Evolutionary conservation across 768 basidiomycete species (phyloP), one percentile per base, ranked within the genome.

Genomic region (Pleurotus sapidus): DNA sequence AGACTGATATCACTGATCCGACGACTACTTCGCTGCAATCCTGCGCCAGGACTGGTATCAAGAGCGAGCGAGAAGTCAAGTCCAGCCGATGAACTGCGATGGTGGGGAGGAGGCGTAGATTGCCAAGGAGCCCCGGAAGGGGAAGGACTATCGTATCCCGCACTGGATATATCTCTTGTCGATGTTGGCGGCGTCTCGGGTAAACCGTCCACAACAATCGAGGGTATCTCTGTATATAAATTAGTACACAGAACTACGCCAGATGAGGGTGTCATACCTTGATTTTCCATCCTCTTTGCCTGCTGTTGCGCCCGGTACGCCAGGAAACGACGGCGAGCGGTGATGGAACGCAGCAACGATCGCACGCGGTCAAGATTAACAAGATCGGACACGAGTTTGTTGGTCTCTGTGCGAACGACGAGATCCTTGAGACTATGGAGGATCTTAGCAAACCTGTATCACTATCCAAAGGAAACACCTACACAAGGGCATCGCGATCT

Each of bases 401-500:
- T 92, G 30, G 83, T 91, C 60, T 87, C 87, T 11, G 87, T 86
- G 55, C 94, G 76, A 17, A 78, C 76, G 11, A 93, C 83, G 1
- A 94, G 79, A 57, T 97, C 95, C 59, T 92, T 87, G 56, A 96
- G 68, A 34, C 95, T 97, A 61, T 2, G 20, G 7, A 57, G 20
- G 30, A 8, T 34, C 30, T 34, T 0, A 34, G 30, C 30, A 34
- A 34, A 60, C 56, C 27, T 11, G 5, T 12, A 25, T 8, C 17
- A 20, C 3, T 37, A 8, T 37, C 18, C 20, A 20, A 40, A 24
- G 8, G 5, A 20, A 39, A 40, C 12, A 82, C 92, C 67, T 69
- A 96, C 95, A 86, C 82, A 23, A 98, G 74, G 12, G 95, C 95
- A 27, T 93, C 90, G 24, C 83, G 84, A 71, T 97, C 94, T 49